Evolutionary conservation across 2,329 filamentous ascomycete genomes (phyloP), one percentile per base, ranked within the genome.

Genomic region (Cryphonectria nitschkei): DNA sequence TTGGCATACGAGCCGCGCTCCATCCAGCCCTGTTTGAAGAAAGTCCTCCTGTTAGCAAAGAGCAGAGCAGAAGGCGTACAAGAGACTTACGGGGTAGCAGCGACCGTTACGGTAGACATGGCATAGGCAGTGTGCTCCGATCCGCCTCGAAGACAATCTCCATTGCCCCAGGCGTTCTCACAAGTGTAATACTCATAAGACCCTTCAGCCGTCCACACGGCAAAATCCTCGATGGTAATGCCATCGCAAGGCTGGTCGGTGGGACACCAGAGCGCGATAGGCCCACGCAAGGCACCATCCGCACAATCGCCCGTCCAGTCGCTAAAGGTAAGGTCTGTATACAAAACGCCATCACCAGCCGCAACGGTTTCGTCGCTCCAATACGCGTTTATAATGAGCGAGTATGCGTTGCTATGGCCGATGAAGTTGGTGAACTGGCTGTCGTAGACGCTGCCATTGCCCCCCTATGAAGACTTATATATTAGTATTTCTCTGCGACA

Each of bases 371-470:
- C 61, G 6, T 63, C 37, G 19, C 34, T 63, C 61, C 61, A 63
- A 41, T 63, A 63, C 8, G 61, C 37, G 26, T 63, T 41, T 16
- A 63, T 63, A 11, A 41, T 19, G n/a, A 63, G 61, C 39, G 61
- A 63, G 61, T 63, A 63, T 22, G 61, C 61, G 39, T 63, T 63
- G 39, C 14, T 8, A 26, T 63, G 61, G 3, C 61, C 61, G 39
- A 63, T 63, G 61, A 63, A 63, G 39, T 63, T 63, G 22, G 61
- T 63, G 61, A 63, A 63, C 7, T 63, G 61, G n/a, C 32, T 41
- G 39, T 63, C 6, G n/a, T 43, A 63, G 14, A 89, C 81, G 0
- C 79, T 82, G 29, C 87, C 87, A 70, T 77, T 82, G 50, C 87
- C 87, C 54, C 87, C 87, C 26, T 56, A 32, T 56, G 29, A 56